Conservation (phyloP, 768 basidiomycete species). For the Calvatia gigantea region DNA sequence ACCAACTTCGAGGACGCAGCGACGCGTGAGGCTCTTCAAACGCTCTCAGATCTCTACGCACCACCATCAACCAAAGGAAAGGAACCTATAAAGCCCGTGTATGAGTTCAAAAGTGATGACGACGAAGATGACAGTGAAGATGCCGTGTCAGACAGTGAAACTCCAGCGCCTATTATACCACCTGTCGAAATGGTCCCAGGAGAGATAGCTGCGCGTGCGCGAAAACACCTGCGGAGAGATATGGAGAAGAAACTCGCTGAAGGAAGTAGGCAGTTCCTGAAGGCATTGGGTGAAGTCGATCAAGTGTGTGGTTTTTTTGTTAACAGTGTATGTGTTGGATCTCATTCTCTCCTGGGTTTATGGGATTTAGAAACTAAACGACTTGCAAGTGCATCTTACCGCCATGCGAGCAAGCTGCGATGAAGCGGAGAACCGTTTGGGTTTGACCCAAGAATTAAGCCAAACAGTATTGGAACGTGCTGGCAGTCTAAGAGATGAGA, state of each 20-base stretch:
- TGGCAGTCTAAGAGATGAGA: slow-evolving; percentile 67
- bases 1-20: slow-evolving; percentile 75
- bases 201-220: slow-evolving; percentile 68
- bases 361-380: slow-evolving; percentile 69
- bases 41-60: slow-evolving; percentile 77
- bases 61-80: slow-evolving; percentile 28
- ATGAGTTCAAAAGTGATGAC: slow-evolving; percentile 25
- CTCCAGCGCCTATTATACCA: slow-evolving; percentile 9
- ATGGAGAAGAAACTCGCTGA: slow-evolving; percentile 80
- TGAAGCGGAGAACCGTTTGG: slow-evolving; percentile 75
- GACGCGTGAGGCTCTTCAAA: slow-evolving; percentile 76
- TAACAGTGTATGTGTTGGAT: slow-evolving; percentile 6
- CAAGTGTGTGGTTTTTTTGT: slow-evolving; percentile 52
- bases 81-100: slow-evolving; percentile 21
- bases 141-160: slow-evolving; percentile 6
- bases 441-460: slow-evolving; percentile 73
- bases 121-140: slow-evolving; percentile 34
- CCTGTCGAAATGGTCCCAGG: slow-evolving; percentile 39
- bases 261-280: slow-evolving; percentile 79
- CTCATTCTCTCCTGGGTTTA: neutral
- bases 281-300: slow-evolving; percentile 86
- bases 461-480: slow-evolving; percentile 80
- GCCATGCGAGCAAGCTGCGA: slow-evolving; percentile 84
- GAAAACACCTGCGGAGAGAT: slow-evolving; percentile 79
- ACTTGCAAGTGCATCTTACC: slow-evolving; percentile 70